Conservation (phyloP, 257 asterid species). For the Buddleja alternifolia region DNA sequence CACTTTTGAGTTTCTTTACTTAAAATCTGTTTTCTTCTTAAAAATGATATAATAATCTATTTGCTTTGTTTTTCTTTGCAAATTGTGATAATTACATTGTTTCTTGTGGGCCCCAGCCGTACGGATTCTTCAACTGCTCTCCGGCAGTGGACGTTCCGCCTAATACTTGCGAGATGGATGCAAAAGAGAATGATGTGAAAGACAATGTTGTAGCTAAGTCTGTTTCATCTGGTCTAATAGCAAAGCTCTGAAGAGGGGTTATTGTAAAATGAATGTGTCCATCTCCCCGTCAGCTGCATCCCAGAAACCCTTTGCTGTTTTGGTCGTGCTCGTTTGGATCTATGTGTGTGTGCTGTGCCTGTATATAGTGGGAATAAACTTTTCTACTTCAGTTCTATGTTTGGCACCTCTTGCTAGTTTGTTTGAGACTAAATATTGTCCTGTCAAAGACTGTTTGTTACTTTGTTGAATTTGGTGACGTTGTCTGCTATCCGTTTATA, state of each 20-base stretch:
- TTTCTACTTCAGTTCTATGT: background rate
- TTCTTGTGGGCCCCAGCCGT: constrained; percentile 63
- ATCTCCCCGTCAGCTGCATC: background rate
- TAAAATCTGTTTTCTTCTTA: no score
- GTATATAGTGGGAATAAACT: constrained; percentile 21
- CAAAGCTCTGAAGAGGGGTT: constrained; percentile 56
- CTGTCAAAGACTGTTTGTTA: background rate
- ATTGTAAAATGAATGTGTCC: background rate
- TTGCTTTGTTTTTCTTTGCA: background rate
- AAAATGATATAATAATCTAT: no score
- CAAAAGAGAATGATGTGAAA: constrained; percentile 67
- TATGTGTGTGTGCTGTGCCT: constrained; percentile 8
- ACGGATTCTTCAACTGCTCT: constrained; percentile 97
- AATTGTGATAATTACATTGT: background rate
- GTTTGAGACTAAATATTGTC: constrained; percentile 8
- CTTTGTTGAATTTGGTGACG: background rate
- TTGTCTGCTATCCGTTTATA: no score
- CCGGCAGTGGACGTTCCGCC: constrained; percentile 96
- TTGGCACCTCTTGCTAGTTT: background rate
- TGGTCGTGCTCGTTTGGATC: background rate
- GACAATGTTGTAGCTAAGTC: constrained; percentile 57
- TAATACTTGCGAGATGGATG: constrained; percentile 61
- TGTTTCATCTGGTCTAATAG: constrained; percentile 46
- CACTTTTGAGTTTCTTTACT: no score
- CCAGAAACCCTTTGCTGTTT: background rate